A percentile compares a stretch with the other conserved stretches of the same genome.
phyloP scores from a whole-genome alignment of 2,329 filamentous ascomycete genomes.

The Botrytis paeoniae region DNA sequence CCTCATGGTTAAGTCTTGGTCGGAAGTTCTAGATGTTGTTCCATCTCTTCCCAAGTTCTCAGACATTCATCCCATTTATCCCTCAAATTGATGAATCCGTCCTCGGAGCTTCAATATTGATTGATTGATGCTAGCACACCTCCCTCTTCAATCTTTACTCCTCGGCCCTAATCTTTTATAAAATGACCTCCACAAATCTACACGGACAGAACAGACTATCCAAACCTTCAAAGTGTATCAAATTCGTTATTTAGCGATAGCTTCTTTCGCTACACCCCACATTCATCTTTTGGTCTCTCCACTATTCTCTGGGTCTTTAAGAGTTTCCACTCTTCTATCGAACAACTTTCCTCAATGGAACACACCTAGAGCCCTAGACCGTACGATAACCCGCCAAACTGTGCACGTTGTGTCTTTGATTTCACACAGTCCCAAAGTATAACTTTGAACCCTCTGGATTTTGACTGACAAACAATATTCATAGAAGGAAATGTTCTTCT shows the following conservation, averaged over 20 bases:
- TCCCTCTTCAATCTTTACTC: background rate
- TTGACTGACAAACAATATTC: background rate
- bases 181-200: constrained; percentile 16
- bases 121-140: constrained; percentile 1
- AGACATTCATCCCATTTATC: constrained; percentile 1
- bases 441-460: background rate
- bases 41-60: background rate
- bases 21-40: background rate
- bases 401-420: background rate
- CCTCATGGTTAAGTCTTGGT: constrained; percentile 8
- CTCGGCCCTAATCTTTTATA: constrained; percentile 5
- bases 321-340: constrained; percentile 5
- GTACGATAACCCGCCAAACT: background rate
- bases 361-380: background rate
- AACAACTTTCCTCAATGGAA: background rate
- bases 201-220: background rate
- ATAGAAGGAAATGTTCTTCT: background rate
- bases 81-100: background rate
- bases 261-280: constrained; percentile 5
- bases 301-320: background rate
- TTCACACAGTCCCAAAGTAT: background rate
- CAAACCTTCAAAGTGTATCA: background rate
- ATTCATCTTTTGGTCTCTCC: background rate
- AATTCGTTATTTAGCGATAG: constrained; percentile 4
- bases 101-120: constrained; percentile 2